phyloP scores from a whole-genome alignment of 768 basidiomycete genomes.

The Trametopsis cervina region DNA sequence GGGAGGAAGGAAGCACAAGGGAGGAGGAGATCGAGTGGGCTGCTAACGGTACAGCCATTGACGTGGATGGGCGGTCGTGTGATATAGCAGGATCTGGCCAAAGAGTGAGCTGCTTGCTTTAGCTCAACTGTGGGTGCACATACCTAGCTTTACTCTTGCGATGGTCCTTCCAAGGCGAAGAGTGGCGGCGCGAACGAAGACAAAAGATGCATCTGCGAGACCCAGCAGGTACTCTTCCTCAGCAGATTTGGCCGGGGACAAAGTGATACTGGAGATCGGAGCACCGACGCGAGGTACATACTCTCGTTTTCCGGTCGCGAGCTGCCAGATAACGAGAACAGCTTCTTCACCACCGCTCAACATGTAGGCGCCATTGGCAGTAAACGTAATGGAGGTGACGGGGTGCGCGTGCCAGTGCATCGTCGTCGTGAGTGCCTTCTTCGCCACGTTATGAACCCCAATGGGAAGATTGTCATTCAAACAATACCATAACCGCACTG shows the following conservation, averaged over 20 bases:
- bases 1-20: constrained; percentile 85
- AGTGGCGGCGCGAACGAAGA: constrained; percentile 64
- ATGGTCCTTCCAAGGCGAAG: constrained; percentile 69
- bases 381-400: constrained; percentile 81
- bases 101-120: no score
- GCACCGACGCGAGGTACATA: constrained; percentile 91
- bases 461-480: constrained; percentile 48
- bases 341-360: constrained; percentile 93
- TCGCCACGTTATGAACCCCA: constrained; percentile 58
- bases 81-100: constrained; percentile 31
- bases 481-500: constrained; percentile 91
- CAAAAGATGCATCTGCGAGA: constrained; percentile 74
- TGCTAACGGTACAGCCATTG: constrained; percentile 57
- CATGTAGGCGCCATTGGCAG: constrained; percentile 85
- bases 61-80: constrained; percentile 30
- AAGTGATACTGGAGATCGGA: constrained; percentile 65
- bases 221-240: constrained; percentile 88
- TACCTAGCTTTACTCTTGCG: constrained; percentile 74
- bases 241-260: constrained; percentile 39
- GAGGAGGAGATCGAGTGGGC: constrained; percentile 68
- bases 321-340: constrained; percentile 95
- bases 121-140: constrained; percentile 16
- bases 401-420: constrained; percentile 98
- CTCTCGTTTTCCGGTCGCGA: constrained; percentile 83
- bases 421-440: constrained; percentile 75